These are phyloP conservation scores for Dichotomopilus funicola DNA, from an alignment of 2,329 filamentous ascomycete species.

Conservation along the genomic window DNA sequence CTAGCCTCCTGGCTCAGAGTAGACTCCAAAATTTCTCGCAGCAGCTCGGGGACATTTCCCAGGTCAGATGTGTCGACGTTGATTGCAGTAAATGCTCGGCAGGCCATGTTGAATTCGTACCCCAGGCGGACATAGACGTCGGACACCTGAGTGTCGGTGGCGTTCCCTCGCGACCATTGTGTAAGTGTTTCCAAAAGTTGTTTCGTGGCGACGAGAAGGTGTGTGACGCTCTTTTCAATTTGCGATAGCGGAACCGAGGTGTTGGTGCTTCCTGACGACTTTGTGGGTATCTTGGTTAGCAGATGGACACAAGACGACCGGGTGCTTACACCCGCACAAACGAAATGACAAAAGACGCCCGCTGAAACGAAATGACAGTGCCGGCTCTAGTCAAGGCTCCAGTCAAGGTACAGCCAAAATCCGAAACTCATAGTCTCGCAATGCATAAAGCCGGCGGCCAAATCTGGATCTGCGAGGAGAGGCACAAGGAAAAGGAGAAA, in stretches of 20 bases:
- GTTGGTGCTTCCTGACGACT: constrained; percentile 38
- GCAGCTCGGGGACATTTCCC: constrained; percentile 86
- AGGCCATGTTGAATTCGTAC: constrained; percentile 99
- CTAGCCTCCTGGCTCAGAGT: constrained; percentile 96
- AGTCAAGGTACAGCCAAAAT: not conserved
- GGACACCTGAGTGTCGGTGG: constrained; percentile 90
- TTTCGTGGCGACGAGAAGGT: constrained; percentile 94
- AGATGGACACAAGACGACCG: not conserved
- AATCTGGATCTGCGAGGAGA: constrained; percentile 16
- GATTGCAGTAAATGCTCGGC: constrained; percentile 91
- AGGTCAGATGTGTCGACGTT: constrained; percentile 92
- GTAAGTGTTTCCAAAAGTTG: constrained; percentile 95
- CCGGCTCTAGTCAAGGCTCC: not conserved
- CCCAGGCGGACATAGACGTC: constrained; percentile 96
- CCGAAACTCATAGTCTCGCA: constrained; percentile 6
- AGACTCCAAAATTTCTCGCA: constrained; percentile 87
- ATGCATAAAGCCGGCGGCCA: constrained; percentile 17
- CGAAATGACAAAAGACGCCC: not conserved
- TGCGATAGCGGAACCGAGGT: constrained; percentile 74
- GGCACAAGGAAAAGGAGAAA: constrained; percentile 7
- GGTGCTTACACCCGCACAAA: not conserved
- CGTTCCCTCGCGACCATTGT: constrained; percentile 89
- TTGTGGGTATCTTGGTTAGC: constrained; percentile 29
- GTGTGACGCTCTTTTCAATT: constrained; percentile 98
- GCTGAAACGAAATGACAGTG: no score